Conservation (phyloP, 495 filamentous ascomycete genomes). For the Lophium mytilinum region DNA sequence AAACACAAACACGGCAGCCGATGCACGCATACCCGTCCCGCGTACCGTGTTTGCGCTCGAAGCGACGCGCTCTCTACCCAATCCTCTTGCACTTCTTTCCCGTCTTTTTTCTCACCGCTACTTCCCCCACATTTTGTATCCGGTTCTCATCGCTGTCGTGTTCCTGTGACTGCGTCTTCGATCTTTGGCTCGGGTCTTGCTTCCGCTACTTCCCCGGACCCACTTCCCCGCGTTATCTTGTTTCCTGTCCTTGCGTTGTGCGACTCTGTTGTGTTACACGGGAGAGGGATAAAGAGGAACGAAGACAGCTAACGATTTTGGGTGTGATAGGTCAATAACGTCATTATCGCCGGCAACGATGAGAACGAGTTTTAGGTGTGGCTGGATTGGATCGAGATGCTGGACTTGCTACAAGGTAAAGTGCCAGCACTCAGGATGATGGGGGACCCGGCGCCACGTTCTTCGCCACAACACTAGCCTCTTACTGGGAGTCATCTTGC, state of each 20-base stretch:
- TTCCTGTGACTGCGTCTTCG: too few species aligned
- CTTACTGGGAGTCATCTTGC: too few species aligned
- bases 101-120: not conserved
- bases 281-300: not conserved
- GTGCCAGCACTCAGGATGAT: too few species aligned
- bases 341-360: conserved; percentile 88
- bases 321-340: conserved; percentile 62
- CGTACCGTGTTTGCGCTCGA: not conserved
- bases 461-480: too few species aligned
- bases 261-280: not conserved
- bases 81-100: not conserved
- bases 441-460: too few species aligned
- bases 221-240: not conserved
- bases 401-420: too few species aligned
- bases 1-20: not conserved
- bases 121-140: not conserved
- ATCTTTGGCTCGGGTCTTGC: not conserved
- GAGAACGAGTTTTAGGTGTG: conserved; percentile 77
- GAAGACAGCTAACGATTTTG: not conserved
- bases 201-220: not conserved
- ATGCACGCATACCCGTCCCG: not conserved
- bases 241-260: not conserved
- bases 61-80: not conserved
- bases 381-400: too few species aligned
- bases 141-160: not conserved